Conservation (phyloP, 306 rosid genomes). For the Ziziphus jujuba region DNA sequence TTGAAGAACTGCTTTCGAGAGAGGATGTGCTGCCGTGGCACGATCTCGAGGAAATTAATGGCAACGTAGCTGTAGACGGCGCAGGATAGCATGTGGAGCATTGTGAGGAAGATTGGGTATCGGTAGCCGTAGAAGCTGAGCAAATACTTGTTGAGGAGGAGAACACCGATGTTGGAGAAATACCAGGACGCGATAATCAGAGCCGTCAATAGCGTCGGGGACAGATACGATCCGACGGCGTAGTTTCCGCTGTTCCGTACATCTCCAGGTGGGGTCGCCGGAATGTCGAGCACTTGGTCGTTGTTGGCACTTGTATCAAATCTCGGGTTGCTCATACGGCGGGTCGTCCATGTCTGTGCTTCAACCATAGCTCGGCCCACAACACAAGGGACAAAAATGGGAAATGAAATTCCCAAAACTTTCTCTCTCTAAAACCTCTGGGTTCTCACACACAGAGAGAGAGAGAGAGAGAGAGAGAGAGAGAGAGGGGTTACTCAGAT, state of each 20-base stretch:
- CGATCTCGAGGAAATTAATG: conserved; percentile 62
- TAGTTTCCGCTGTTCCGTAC: conserved; percentile 40
- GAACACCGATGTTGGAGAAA: conserved; percentile 86
- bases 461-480: conserved; percentile 5
- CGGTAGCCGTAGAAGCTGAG: conserved; percentile 82
- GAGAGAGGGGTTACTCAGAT: conserved; percentile 15
- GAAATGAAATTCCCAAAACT: not conserved
- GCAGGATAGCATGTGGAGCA: conserved; percentile 94
- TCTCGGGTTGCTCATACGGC: conserved; percentile 86
- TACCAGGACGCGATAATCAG: conserved; percentile 74
- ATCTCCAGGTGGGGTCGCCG: conserved; percentile 63
- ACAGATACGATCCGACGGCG: conserved; percentile 26
- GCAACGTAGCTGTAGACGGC: conserved; percentile 63
- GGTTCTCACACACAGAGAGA: too few relatives aligned
- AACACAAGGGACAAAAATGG: not conserved
- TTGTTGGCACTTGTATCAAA: conserved; percentile 27
- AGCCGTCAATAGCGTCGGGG: conserved; percentile 48
- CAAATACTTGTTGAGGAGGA: conserved; percentile 87
- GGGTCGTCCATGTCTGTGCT: conserved; percentile 88
- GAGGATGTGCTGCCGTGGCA: conserved; percentile 73
- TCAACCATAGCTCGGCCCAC: conserved; percentile 70
- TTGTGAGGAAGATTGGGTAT: conserved; percentile 87
- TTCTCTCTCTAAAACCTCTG: conserved; percentile 14
- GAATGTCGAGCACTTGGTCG: conserved; percentile 72
- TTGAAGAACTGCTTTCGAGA: conserved; percentile 71